Evolutionary conservation across 345 rosid genomes (phyloP), one percentile per base, ranked within the genome.

Genomic region (Alliaria petiolata): DNA sequence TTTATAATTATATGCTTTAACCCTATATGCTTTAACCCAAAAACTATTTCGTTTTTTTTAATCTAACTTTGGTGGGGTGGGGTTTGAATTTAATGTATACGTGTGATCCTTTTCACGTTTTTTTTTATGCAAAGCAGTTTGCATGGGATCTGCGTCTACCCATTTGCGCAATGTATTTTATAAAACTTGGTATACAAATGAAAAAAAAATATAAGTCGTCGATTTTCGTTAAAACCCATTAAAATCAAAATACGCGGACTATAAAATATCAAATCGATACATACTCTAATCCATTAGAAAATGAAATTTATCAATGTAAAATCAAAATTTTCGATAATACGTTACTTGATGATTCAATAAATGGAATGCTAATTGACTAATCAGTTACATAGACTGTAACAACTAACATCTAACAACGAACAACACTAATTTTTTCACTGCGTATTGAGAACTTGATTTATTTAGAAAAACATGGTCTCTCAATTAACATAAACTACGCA

Each of bases 41-140:
- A 25, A 17, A 15, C 30, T 16, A 35, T 36, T 36, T 58, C 11
- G 28, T n/a, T 61, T 17, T 36, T 30, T 68, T 54, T 15, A 33
- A 44, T 42, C 0, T 62, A 51, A 16, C 20, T 19, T 19, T 8
- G 11, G 28, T 44, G 3, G 25, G 3, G 25, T 22, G 65, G 65
- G 76, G 14, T 17, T 72, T 36, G 35, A 65, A 47, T 65, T 26
- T 46, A 52, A 56, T 49, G 67, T 58, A 74, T 65, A 74, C 15
- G 56, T 63, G 64, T 54, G 54, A 65, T 65, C 78, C 72, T 50
- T 74, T 66, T 74, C 72, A 58, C 46, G 67, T 58, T 65, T 58
- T 59, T 56, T 65, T 74, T 74, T 47, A 26, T 33, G 22, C 44
- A 47, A 54, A 74, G 78, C 47, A 65, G 52, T 73, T 74, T 74